Evolutionary conservation across 2,329 filamentous ascomycete genomes (phyloP).

Genomic region (Cordyceps javanica): DNA sequence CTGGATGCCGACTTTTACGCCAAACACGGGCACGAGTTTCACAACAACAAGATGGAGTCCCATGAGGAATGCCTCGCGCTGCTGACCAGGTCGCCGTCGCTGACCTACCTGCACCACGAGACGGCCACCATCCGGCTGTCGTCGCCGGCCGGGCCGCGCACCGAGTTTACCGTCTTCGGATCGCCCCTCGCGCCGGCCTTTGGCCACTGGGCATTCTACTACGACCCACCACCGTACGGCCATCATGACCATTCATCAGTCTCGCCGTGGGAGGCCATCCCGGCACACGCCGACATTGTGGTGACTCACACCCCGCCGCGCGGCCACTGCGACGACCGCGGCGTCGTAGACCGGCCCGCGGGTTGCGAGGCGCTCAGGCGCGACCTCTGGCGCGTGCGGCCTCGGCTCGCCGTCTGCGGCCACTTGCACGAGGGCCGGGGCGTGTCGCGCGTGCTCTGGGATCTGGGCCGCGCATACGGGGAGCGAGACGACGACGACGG

Average conservation of each 20-base stretch:
- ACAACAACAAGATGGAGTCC: constrained; percentile 50
- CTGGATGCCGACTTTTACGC: constrained; percentile 59
- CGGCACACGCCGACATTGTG: constrained; percentile 56
- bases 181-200: constrained; percentile 58
- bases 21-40: constrained; percentile 46
- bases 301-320: constrained; percentile 65
- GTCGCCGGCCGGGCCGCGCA: constrained; percentile 48
- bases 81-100: constrained; percentile 45
- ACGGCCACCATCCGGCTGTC: constrained; percentile 48
- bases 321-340: constrained; percentile 49
- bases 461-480: constrained; percentile 32
- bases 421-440: constrained; percentile 67
- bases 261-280: constrained; percentile 56
- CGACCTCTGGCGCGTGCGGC: constrained; percentile 54
- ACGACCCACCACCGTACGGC: constrained; percentile 39
- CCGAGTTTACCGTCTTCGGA: constrained; percentile 61
- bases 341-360: constrained; percentile 28
- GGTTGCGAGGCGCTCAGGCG: constrained; percentile 57
- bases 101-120: constrained; percentile 61
- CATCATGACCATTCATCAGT: no score
- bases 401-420: constrained; percentile 61
- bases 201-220: constrained; percentile 63
- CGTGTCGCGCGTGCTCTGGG: constrained; percentile 57
- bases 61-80: constrained; percentile 47
- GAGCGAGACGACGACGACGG: constrained; percentile 37